phyloP scores from a whole-genome alignment of 2,329 filamentous ascomycete species.

The Ophiostoma australiae region DNA sequence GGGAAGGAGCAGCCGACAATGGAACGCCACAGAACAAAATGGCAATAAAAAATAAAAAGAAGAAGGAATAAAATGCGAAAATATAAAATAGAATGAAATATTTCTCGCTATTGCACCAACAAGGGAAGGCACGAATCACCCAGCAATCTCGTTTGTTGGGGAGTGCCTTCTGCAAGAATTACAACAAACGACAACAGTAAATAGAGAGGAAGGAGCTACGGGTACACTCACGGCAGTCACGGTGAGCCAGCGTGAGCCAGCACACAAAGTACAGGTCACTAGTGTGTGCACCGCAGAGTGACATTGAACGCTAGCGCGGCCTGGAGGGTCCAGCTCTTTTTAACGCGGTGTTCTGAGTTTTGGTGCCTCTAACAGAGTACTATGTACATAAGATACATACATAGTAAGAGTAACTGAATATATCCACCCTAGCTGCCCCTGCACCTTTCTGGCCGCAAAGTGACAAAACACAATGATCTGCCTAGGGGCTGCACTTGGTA shows the following conservation, averaged over 20 bases:
- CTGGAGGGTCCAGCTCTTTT: neutral
- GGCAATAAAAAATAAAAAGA: neutral
- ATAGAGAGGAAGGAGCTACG: neutral
- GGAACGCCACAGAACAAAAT: slow-evolving; percentile 16
- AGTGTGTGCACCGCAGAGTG: neutral
- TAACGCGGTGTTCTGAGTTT: neutral
- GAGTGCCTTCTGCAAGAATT: neutral
- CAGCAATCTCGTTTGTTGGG: slow-evolving; percentile 29
- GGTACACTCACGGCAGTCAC: slow-evolving; percentile 15
- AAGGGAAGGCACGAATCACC: slow-evolving; percentile 24
- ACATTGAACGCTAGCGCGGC: neutral
- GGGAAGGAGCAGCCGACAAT: slow-evolving; percentile 15
- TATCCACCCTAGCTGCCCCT: slow-evolving; percentile 1
- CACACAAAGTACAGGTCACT: neutral
- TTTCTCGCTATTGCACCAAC: slow-evolving; percentile 22
- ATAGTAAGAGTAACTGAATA: neutral
- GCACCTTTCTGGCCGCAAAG: neutral
- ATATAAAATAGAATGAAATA: neutral
- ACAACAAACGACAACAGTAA: slow-evolving; percentile 17
- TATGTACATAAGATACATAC: neutral
- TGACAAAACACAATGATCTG: slow-evolving; percentile 3
- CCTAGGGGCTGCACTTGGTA: slow-evolving; percentile 8
- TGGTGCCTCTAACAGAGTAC: neutral
- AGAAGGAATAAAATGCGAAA: neutral
- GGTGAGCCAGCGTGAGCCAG: slow-evolving; percentile 13